Evolutionary conservation across 2,329 filamentous ascomycete species (phyloP).

Genomic region (Thyridium curvatum): DNA sequence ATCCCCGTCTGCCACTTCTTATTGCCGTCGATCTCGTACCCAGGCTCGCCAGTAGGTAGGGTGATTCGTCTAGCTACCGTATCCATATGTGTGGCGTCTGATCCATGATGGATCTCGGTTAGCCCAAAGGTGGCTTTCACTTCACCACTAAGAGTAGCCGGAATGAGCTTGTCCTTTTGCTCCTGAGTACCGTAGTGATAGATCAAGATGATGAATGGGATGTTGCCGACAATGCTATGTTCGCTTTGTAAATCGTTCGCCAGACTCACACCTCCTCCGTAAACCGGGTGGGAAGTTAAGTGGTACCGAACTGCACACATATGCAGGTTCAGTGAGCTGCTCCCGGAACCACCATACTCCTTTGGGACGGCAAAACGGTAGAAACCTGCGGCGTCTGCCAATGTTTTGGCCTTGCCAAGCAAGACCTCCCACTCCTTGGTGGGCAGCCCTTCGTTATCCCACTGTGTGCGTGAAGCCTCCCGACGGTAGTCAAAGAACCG

Average conservation of each 20-base stretch:
- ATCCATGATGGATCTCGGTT: slow-evolving; percentile 56
- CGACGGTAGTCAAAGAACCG: slow-evolving; percentile 61
- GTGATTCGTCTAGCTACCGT: slow-evolving; percentile 41
- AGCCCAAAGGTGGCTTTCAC: slow-evolving; percentile 55
- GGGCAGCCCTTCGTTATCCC: slow-evolving; percentile 50
- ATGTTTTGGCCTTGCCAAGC: too few relatives aligned
- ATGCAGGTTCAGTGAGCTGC: slow-evolving; percentile 48
- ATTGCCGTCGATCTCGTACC: slow-evolving; percentile 48
- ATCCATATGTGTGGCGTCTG: slow-evolving; percentile 57
- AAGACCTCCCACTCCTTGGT: slow-evolving; percentile 52
- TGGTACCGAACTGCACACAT: slow-evolving; percentile 58
- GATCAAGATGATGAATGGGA: slow-evolving; percentile 56
- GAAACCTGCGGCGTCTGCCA: slow-evolving; percentile 55
- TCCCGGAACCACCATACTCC: slow-evolving; percentile 27
- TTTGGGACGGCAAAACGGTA: slow-evolving; percentile 51
- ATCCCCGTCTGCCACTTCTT: slow-evolving; percentile 64
- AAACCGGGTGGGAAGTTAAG: slow-evolving; percentile 42
- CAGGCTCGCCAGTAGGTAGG: slow-evolving; percentile 31
- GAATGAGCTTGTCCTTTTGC: slow-evolving; percentile 48
- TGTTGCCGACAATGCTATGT: slow-evolving; percentile 56
- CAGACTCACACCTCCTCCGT: slow-evolving; percentile 44
- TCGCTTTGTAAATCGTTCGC: slow-evolving; percentile 61
- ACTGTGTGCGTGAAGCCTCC: slow-evolving; percentile 55
- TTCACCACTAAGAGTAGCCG: slow-evolving; percentile 42
- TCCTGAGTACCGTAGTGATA: slow-evolving; percentile 49